A percentile compares a stretch with the other conserved stretches of the same genome.
These are phyloP conservation scores for Gliomastix tumulicola DNA, from an alignment of 2,329 filamentous ascomycete species.

Conservation along the genomic window DNA sequence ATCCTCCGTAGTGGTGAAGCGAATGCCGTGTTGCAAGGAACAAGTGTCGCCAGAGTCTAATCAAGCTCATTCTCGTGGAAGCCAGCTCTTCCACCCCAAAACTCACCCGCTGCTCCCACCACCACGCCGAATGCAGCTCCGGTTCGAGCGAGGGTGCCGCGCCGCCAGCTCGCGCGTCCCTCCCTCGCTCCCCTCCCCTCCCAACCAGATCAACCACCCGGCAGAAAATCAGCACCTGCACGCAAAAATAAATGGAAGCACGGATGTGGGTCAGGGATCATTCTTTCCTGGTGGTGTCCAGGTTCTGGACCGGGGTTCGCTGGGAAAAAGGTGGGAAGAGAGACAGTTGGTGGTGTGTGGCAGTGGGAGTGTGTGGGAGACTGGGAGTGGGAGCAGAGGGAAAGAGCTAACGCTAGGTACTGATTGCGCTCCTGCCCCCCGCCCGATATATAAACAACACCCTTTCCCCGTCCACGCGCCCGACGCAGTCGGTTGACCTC, in stretches of 20 bases:
- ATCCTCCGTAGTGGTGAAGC: no score
- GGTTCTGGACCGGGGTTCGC: neutral
- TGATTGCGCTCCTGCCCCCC: slow-evolving; percentile 49
- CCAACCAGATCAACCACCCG: no score
- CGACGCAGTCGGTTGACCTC: slow-evolving; percentile 30
- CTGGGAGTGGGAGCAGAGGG: neutral
- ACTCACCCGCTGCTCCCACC: no score
- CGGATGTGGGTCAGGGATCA: slow-evolving; percentile 5
- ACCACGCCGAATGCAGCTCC: no score
- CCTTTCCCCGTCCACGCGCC: slow-evolving; percentile 40
- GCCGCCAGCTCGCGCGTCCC: no score
- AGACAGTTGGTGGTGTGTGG: neutral
- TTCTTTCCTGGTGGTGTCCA: neutral
- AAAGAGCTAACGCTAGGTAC: slow-evolving; percentile 21
- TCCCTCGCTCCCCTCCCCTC: no score
- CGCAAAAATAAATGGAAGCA: neutral
- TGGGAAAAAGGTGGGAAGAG: neutral
- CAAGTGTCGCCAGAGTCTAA: no score
- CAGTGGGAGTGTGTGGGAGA: neutral
- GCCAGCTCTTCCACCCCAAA: no score
- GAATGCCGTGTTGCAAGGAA: no score
- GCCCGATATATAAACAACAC: slow-evolving; percentile 57
- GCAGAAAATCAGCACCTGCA: no score
- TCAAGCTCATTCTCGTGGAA: no score
- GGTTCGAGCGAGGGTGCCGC: no score